Conservation (phyloP, 2,329 filamentous ascomycete species). For the Diaporthe velutina region DNA sequence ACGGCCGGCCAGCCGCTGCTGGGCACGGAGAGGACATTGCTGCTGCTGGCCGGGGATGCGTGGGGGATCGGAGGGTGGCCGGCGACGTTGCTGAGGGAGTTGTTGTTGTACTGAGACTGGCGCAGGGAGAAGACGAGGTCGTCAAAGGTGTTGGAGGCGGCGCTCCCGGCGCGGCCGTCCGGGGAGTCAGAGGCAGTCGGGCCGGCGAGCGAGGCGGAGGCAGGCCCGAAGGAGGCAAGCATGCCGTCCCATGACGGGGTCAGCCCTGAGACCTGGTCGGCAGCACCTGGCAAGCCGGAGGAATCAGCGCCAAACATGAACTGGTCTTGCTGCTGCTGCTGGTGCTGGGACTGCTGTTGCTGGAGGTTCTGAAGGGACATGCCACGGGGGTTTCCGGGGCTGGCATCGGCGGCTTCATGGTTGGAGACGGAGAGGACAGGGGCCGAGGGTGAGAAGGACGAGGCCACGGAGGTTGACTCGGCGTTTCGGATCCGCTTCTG, state of each 20-base stretch:
- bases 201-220: slow-evolving; percentile 28
- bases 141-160: slow-evolving; percentile 26
- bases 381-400: slow-evolving; percentile 3
- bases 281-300: slow-evolving; percentile 21
- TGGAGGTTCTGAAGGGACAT: slow-evolving; percentile 15
- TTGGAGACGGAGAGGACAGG: slow-evolving; percentile 16
- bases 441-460: slow-evolving; percentile 18
- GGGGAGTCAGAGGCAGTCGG: slow-evolving; percentile 7
- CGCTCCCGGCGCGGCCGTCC: slow-evolving; percentile 19
- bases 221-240: slow-evolving; percentile 22
- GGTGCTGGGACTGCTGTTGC: too few species aligned
- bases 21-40: slow-evolving; percentile 25
- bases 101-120: slow-evolving; percentile 20
- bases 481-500: slow-evolving; percentile 28
- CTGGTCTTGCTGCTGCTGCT: slow-evolving; percentile 28
- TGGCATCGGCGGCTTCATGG: slow-evolving; percentile 20
- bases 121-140: slow-evolving; percentile 29
- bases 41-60: slow-evolving; percentile 31
- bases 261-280: slow-evolving; percentile 22
- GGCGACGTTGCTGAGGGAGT: slow-evolving; percentile 22
- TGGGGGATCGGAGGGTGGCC: slow-evolving; percentile 24
- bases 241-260: slow-evolving; percentile 34
- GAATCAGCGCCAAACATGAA: slow-evolving; percentile 27
- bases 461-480: slow-evolving; percentile 15
- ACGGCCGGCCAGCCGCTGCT: slow-evolving; percentile 27